Evolutionary conservation across 2,329 filamentous ascomycete species (phyloP), one percentile per base, ranked within the genome.

Genomic region (Phaeosphaeria sp.): DNA sequence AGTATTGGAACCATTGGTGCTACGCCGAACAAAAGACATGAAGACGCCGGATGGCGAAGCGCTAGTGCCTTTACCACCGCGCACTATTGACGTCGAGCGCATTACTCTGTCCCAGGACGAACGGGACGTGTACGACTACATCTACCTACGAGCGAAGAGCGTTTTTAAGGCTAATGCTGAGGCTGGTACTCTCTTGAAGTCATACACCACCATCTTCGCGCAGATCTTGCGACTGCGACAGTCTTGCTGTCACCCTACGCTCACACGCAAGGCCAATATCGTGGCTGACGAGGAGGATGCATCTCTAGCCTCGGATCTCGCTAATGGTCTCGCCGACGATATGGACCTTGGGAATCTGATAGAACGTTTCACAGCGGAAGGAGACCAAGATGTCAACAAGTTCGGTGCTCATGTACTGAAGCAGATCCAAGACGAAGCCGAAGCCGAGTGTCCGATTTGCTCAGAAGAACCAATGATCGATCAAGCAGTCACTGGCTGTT

Each of bases 21-120:
- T 99, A 77, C 87, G 95, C 46, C 87, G 95, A 59, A 99, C 95
- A 0, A 99, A 99, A 75, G 93, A 97, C 62, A 99, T 99, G 95
- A 96, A 92, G 78, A 98, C 93, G 0, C 94, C 95, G 0, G 87
- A 90, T 52, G 95, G 95, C 10, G 83, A 90, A 71, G 87, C 89
- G 6, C 76, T 99, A 3, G 94, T 99, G 1, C 87, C 90, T 0
- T 80, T 99, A 6, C 95, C 95, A 2, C 85, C 88, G 0, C 92
- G 93, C 66, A 88, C 86, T 0, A 85, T 98, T 55, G 87, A 91
- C n/a, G 90, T 99, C 52, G 90, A 97, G 55, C 86, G 93, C 57
- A 88, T 99, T 22, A 90, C 97, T 69, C 83, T 99, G 10, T 94
- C 93, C 0, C 83, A 91, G 65, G 83, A 90, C 10, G 95, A 99